Evolutionary conservation across 208 protist species (phyloP).

Genomic region (Trypanosomatidae sp.): DNA sequence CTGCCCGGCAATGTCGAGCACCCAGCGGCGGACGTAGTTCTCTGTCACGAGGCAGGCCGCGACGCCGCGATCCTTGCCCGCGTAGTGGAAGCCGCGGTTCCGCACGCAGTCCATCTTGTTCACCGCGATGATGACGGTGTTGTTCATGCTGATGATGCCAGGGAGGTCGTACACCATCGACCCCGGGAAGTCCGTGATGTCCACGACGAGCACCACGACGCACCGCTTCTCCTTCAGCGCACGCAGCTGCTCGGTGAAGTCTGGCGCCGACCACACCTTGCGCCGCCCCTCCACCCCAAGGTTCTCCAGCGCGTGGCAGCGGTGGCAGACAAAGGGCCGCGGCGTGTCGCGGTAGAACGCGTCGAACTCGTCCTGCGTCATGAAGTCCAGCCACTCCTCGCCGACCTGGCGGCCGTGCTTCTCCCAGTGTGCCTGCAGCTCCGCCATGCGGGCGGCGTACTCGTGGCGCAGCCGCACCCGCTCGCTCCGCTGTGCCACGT

Average conservation of each 20-base stretch:
- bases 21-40: slow-evolving; percentile 78
- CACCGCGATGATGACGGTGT: slow-evolving; percentile 86
- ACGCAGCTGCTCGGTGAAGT: slow-evolving; percentile 87
- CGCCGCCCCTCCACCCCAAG: slow-evolving; percentile 75
- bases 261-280: slow-evolving; percentile 88
- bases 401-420: slow-evolving; percentile 90
- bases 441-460: slow-evolving; percentile 89
- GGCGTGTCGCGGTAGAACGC: slow-evolving; percentile 81
- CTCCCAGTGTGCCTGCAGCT: slow-evolving; percentile 88
- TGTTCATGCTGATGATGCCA: slow-evolving; percentile 93
- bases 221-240: slow-evolving; percentile 80
- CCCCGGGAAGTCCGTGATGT: slow-evolving; percentile 91
- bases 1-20: slow-evolving; percentile 77
- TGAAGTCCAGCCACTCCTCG: slow-evolving; percentile 94
- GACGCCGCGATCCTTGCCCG: slow-evolving; percentile 70
- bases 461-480: slow-evolving; percentile 55
- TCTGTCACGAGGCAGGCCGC: slow-evolving; percentile 65
- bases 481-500: slow-evolving; percentile 54
- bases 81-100: slow-evolving; percentile 83
- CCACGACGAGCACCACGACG: slow-evolving; percentile 89
- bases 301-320: slow-evolving; percentile 89
- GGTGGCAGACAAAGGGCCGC: slow-evolving; percentile 80
- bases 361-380: slow-evolving; percentile 93
- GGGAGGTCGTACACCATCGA: slow-evolving; percentile 91
- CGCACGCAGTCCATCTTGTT: slow-evolving; percentile 93